phyloP scores from a whole-genome alignment of 179 eudicot species.

The Amaranthus tricolor region DNA sequence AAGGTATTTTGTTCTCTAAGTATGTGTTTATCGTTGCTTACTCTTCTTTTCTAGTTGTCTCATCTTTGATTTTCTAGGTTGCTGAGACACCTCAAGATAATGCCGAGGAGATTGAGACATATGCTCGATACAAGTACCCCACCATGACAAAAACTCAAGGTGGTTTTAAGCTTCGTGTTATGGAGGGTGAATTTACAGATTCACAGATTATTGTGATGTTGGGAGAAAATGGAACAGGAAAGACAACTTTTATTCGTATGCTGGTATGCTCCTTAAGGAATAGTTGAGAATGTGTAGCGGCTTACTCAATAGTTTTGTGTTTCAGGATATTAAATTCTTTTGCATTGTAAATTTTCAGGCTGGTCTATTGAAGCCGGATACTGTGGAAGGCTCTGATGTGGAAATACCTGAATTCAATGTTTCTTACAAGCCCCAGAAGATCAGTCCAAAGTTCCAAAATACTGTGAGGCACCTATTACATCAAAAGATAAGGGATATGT shows the following conservation, averaged over 20 bases:
- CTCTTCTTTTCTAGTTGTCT: background rate
- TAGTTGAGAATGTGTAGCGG: background rate
- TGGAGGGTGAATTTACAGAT: conserved; percentile 94
- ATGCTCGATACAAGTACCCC: conserved; percentile 89
- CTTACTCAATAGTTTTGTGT: background rate
- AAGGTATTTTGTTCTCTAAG: conserved; percentile 48
- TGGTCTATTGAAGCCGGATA: conserved; percentile 85
- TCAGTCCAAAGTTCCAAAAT: conserved; percentile 74
- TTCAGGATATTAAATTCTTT: background rate
- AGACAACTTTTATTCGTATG: conserved; percentile 92
- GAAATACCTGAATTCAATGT: conserved; percentile 91
- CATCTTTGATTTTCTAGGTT: conserved; percentile 45
- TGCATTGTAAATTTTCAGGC: conserved; percentile 50
- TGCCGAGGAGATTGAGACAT: conserved; percentile 83
- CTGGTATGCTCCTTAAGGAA: conserved; percentile 51
- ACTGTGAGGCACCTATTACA: conserved; percentile 74
- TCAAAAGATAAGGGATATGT: conserved; percentile 81
- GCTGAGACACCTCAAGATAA: conserved; percentile 92
- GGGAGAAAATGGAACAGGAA: conserved; percentile 98
- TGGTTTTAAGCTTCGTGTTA: conserved; percentile 68
- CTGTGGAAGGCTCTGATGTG: conserved; percentile 68
- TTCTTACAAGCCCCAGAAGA: conserved; percentile 96
- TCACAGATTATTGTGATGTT: conserved; percentile 94
- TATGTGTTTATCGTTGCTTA: background rate
- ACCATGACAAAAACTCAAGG: conserved; percentile 89